These are phyloP conservation scores for Solanum chiquidenum DNA, from an alignment of 257 asterid genomes.

Conservation along the genomic window DNA sequence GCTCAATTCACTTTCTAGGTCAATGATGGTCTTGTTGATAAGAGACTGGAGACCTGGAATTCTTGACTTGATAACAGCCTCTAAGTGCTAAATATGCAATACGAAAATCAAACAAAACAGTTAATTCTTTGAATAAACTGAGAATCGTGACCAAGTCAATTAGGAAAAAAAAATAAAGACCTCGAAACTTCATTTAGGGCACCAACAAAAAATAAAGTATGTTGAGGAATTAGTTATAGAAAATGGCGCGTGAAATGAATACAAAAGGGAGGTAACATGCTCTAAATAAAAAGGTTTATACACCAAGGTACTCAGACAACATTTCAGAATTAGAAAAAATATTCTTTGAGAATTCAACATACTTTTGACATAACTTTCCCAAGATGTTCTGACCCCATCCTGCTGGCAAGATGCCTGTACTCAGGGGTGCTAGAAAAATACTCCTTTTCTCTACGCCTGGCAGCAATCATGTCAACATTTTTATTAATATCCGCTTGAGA, in stretches of 20 bases:
- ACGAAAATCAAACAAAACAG: background rate
- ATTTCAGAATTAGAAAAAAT: background rate
- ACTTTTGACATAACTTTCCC: slow-evolving; percentile 94
- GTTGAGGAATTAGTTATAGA: background rate
- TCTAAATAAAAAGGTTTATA: background rate
- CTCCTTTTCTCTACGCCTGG: slow-evolving; percentile 87
- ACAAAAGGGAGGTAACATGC: background rate
- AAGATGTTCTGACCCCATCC: slow-evolving; percentile 97
- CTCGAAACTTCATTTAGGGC: background rate
- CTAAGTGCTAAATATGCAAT: slow-evolving; percentile 67
- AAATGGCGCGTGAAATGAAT: background rate
- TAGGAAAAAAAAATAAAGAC: background rate
- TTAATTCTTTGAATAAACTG: background rate
- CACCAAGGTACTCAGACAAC: background rate
- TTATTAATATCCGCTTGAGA: slow-evolving; percentile 94
- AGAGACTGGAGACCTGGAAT: slow-evolving; percentile 98
- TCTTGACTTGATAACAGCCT: slow-evolving; percentile 93
- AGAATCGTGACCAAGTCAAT: background rate
- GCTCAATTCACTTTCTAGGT: slow-evolving; percentile 79
- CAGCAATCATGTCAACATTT: slow-evolving; percentile 94
- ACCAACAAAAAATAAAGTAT: background rate
- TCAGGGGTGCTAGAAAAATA: slow-evolving; percentile 89
- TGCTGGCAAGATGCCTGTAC: slow-evolving; percentile 71
- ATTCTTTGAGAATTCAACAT: slow-evolving; percentile 11
- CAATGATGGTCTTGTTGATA: slow-evolving; percentile 81